Evolutionary conservation across 169 alveolate genomes (phyloP), one percentile per base, ranked within the genome.

Genomic region (Babesia microti): DNA sequence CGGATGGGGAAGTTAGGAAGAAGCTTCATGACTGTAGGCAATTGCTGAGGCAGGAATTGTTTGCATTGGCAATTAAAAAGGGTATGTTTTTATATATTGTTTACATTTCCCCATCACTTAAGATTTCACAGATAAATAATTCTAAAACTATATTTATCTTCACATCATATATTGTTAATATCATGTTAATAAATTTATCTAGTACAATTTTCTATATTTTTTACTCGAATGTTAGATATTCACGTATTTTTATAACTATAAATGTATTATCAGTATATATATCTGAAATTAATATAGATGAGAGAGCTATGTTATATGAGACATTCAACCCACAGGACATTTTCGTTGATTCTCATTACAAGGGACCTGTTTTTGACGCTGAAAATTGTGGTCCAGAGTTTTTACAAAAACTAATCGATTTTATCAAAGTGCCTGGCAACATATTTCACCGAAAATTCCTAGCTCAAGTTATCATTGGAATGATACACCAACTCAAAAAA

Each of bases 361-460:
- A 55, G 34, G 60, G 80, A 21, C 61, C 75, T 32, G 41, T 71
- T 43, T 71, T 40, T 71, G 57, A 71, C 29, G 12, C 72, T 22
- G 51, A 59, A 39, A 51, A 54, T 61, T 54, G 53, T 48, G 55
- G 41, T 34, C 28, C 50, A 4, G 73, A 49, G n/a, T 65, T 52
- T 51, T 46, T 52, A 17, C 51, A 46, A 36, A 22, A 49, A 5
- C 71, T 81, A n/a, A 73, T 66, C 6, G 81, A 66, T n/a, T 66
- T 59, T 34, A 52, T 86, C 21, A 80, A 88, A 76, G 91, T 86
- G 43, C 95, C 96, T 6, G 91, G 82, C 39, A 92, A 91, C 61
- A 81, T 82, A 29, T 56, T 95, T 32, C 97, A 93, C 74, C 88
- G 85, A 63, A 88, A 83, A 66, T 94, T 87, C 58, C 95, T 92